Base-by-base conservation (phyloP, 139 green algal species). In the Chlamydomonas sp. region DNA sequence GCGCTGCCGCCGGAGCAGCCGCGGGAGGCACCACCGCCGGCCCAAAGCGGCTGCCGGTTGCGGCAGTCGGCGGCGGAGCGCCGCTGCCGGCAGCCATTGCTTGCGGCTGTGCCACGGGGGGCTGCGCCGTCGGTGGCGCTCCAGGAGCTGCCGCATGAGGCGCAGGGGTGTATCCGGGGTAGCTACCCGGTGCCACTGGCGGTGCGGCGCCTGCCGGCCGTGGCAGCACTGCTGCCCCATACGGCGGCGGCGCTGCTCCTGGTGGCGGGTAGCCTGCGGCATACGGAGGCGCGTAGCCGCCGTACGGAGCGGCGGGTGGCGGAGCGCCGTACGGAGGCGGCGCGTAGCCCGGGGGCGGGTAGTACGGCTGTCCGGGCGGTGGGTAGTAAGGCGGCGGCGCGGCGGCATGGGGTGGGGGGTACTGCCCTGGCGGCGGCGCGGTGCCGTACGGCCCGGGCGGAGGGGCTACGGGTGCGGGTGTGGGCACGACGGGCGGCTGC, bases 281-380 rank as follows among this genome's bases (percentile, higher is more conserved):
- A 31, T 49, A 18, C 6, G 49, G 4, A 1, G 67, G 67, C 17
- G 67, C 31, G n/a, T 20, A 7, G 64, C 5, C 49, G 6, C 67
- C 67, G 1, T 63, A 64, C 7, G 66, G 63, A 15, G 67, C 80
- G 9, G 66, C 66, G 66, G 66, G 66, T 10, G 66, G 66, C 66
- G 66, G 31, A 49, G 31, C 66, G 9, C 10, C 66, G 66, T 71
- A 71, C 69, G 69, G 69, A 16, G 81, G 63, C 69, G 81, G 69
- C 31, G 73, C 73, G 12, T 74, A 15, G 71, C 71, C 57, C 68
- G 80, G 57, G 9, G 69, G 81, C 61, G 81, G 71, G 62, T 79
- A 86, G 68, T 86, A 85, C 9, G 80, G 80, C 67, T 78, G 68
- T 5, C 71, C 71, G 1, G 83, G 73, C 12, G 83, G 68, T 8